Percentiles rank a stretch among this genome's conserved stretches.
phyloP scores from a whole-genome alignment of 129 eudicot genomes.

The Escallonia rubra region DNA sequence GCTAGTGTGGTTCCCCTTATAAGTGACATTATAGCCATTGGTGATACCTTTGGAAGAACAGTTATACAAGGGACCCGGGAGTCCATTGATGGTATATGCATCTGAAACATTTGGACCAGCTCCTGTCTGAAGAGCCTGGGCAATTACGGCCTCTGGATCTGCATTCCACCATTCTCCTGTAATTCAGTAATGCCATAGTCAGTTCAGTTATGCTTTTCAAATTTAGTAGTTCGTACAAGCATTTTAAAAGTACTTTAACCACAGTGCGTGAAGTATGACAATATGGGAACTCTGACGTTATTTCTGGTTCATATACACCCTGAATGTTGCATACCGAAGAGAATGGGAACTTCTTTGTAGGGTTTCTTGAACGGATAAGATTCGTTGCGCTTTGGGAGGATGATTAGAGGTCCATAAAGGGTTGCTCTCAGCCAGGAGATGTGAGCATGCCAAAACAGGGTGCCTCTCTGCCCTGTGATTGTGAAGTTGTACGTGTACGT shows the following conservation, averaged over 20 bases:
- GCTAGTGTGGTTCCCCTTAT: neutral
- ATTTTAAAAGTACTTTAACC: neutral
- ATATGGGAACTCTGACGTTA: too few relatives aligned
- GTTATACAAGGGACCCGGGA: constrained; percentile 28
- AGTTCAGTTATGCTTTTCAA: neutral
- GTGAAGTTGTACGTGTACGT: constrained; percentile 47
- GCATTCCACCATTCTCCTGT: constrained; percentile 34
- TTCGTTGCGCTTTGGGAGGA: constrained; percentile 38
- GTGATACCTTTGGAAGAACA: constrained; percentile 24
- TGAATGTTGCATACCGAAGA: constrained; percentile 27
- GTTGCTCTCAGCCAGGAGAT: constrained; percentile 47
- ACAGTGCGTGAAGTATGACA: too few relatives aligned
- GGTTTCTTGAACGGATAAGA: constrained; percentile 40
- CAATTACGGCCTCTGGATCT: constrained; percentile 25
- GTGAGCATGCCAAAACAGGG: constrained; percentile 53
- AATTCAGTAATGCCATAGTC: too few relatives aligned
- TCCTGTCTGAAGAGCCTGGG: constrained; percentile 29
- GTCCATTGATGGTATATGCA: constrained; percentile 29
- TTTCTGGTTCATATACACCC: too few relatives aligned
- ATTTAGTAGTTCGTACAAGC: neutral
- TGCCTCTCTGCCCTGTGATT: constrained; percentile 43
- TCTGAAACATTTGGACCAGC: constrained; percentile 34
- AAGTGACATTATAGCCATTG: neutral
- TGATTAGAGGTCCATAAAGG: constrained; percentile 44
- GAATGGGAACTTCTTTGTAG: constrained; percentile 44